Conservation (phyloP, 1,284 basidiomycete species). For the Chalciporus sp. region DNA sequence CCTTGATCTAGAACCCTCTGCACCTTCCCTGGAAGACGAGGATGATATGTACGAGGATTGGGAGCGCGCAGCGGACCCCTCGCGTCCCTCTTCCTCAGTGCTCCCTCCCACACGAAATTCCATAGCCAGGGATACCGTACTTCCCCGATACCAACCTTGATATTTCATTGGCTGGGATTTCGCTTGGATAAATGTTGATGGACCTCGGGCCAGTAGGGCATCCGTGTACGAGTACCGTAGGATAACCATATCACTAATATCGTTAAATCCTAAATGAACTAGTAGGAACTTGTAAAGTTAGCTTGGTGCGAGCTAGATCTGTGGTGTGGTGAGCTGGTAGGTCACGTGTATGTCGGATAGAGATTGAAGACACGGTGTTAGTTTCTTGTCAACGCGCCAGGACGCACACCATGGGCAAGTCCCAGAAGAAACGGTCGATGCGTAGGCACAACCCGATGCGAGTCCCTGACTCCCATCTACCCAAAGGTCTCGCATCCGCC, state of each 20-base stretch:
- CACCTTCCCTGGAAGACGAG: constrained; percentile 40
- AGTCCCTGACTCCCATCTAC: constrained; percentile 87
- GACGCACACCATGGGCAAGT: constrained; percentile 73
- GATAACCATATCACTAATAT: constrained; percentile 30
- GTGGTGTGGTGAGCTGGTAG: too few relatives aligned
- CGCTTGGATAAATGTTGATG: constrained; percentile 5
- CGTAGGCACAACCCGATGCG: constrained; percentile 89
- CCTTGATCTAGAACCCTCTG: constrained; percentile 32
- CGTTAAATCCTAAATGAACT: not conserved
- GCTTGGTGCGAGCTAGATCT: too few relatives aligned
- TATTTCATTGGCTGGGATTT: constrained; percentile 1
- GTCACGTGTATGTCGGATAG: constrained; percentile 14
- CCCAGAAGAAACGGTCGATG: constrained; percentile 80
- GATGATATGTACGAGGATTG: constrained; percentile 26
- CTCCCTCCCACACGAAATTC: constrained; percentile 1
- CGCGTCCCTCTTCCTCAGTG: constrained; percentile 2
- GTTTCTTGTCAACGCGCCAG: not conserved
- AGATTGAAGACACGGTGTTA: too few relatives aligned
- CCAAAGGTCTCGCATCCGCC: constrained; percentile 73
- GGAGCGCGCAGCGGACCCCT: constrained; percentile 13
- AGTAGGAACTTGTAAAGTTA: not conserved
- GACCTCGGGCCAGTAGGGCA: constrained; percentile 6
- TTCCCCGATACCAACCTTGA: constrained; percentile 34
- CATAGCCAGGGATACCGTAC: constrained; percentile 18
- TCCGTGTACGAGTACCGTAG: constrained; percentile 26